Conservation (phyloP, 331 rosid genomes). For the Rosa hybrid region DNA sequence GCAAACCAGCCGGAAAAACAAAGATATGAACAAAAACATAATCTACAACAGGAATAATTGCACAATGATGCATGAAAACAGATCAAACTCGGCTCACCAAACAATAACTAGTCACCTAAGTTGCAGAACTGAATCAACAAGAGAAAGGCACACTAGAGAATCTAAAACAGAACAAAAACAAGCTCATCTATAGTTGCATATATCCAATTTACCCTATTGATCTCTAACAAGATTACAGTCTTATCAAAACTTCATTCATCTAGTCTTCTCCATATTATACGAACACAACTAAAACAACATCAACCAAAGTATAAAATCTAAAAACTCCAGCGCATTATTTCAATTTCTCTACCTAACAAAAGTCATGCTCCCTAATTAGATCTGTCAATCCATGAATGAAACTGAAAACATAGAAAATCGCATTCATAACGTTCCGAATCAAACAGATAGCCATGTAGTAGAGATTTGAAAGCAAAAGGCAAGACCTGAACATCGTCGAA, state of each 20-base stretch:
- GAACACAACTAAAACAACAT: neutral
- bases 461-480: neutral
- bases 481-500: slow-evolving; percentile 10
- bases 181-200: neutral
- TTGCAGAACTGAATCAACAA: neutral
- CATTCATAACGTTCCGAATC: neutral
- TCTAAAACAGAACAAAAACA: neutral
- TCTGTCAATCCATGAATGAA: neutral
- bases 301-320: neutral
- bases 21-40: rapidly evolving
- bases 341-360: neutral
- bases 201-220: neutral
- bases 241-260: neutral
- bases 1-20: neutral
- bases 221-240: neutral
- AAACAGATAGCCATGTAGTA: neutral
- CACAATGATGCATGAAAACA: neutral
- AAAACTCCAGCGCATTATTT: neutral
- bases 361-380: neutral
- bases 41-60: neutral
- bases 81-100: neutral
- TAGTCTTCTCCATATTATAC: neutral
- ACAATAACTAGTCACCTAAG: neutral
- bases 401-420: neutral
- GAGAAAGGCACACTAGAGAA: neutral